Conservation (phyloP, 805 yeast species). For the Clavispora santaluciae region DNA sequence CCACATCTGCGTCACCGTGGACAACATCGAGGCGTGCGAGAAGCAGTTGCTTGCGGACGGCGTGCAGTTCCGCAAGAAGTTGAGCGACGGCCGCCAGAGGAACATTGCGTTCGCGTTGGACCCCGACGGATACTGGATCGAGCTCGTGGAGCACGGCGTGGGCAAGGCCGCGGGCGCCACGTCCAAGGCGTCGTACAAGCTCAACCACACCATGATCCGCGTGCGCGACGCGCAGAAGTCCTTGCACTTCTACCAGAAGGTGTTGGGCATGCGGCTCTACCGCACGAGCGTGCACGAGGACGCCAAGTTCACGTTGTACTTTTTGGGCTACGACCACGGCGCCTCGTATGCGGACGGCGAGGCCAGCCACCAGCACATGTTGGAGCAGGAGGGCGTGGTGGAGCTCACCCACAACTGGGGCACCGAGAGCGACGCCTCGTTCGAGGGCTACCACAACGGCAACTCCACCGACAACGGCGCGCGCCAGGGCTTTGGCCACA, state of each 20-base stretch:
- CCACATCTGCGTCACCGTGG: constrained; percentile 85
- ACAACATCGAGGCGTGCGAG: constrained; percentile 65
- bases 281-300: constrained; percentile 50
- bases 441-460: constrained; percentile 76
- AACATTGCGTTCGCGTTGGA: constrained; percentile 92
- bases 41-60: constrained; percentile 51
- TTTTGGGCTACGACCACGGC: constrained; percentile 66
- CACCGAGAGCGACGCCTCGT: constrained; percentile 72
- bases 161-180: constrained; percentile 39
- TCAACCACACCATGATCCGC: constrained; percentile 92
- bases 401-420: constrained; percentile 97
- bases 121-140: constrained; percentile 97
- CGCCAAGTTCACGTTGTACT: constrained; percentile 83
- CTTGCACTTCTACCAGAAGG: constrained; percentile 70
- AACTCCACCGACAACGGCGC: constrained; percentile 50
- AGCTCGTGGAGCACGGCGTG: constrained; percentile 60
- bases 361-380: constrained; percentile 28
- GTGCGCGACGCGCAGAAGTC: constrained; percentile 79
- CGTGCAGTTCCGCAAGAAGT: constrained; percentile 75
- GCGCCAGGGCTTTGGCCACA: constrained; percentile 83
- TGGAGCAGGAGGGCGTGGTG: constrained; percentile 60
- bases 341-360: constrained; percentile 39
- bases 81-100: constrained; percentile 87
- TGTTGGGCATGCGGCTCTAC: constrained; percentile 75
- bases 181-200: constrained; percentile 39